Conservation (phyloP, 169 alveolate genomes). For the Plasmodium sp. region DNA sequence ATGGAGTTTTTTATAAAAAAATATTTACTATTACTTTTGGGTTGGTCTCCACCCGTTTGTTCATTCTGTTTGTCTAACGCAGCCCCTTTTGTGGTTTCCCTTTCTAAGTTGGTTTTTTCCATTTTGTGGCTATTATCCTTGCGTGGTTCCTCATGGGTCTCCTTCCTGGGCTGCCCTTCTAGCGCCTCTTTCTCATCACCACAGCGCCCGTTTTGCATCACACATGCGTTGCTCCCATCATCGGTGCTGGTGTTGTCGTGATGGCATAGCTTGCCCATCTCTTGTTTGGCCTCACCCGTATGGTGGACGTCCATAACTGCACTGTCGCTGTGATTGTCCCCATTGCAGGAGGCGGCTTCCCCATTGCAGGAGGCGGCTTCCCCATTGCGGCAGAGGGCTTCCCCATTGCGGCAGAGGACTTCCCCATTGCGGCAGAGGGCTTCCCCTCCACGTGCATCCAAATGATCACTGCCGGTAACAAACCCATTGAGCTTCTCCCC, state of each 20-base stretch:
- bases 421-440: background rate
- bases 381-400: background rate
- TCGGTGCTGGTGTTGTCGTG: constrained; percentile 4
- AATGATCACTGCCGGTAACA: background rate
- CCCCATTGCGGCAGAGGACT: background rate
- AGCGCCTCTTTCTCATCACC: background rate
- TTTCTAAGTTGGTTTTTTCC: background rate
- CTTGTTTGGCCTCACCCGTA: background rate
- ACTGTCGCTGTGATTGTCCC: background rate
- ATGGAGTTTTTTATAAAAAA: constrained; percentile 59
- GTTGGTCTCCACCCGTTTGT: background rate
- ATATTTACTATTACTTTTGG: constrained; percentile 13
- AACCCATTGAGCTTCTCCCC: background rate
- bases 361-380: background rate
- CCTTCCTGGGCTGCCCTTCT: background rate
- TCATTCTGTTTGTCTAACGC: background rate
- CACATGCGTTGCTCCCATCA: background rate
- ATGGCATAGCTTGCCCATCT: background rate
- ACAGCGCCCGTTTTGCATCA: background rate
- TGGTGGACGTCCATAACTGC: background rate
- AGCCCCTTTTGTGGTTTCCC: background rate
- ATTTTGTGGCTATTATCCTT: background rate
- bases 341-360: background rate
- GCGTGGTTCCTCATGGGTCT: background rate
- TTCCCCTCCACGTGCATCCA: background rate